These are phyloP conservation scores for Lomentospora prolificans DNA, from an alignment of 2,329 filamentous ascomycete genomes.

Conservation along the genomic window DNA sequence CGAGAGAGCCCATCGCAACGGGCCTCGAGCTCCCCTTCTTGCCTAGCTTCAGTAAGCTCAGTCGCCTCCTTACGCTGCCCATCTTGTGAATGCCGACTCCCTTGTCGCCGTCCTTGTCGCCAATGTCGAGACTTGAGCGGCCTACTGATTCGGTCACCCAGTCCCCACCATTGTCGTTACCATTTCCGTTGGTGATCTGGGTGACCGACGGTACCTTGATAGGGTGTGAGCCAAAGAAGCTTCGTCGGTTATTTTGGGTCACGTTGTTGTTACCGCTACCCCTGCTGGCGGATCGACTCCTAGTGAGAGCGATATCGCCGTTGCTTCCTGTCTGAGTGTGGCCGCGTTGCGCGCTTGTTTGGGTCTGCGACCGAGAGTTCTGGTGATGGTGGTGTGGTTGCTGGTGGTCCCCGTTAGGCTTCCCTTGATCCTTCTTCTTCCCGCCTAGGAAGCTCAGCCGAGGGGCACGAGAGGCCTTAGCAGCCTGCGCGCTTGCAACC, in stretches of 20 bases:
- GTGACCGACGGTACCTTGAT: neutral
- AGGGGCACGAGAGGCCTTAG: constrained; percentile 31
- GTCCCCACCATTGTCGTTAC: constrained; percentile 19
- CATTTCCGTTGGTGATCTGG: constrained; percentile 12
- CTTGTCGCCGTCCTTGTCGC: constrained; percentile 17
- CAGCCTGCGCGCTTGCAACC: constrained; percentile 30
- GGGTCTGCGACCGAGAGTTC: neutral
- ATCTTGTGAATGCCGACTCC: constrained; percentile 35
- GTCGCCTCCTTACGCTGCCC: constrained; percentile 63
- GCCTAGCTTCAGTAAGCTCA: constrained; percentile 68
- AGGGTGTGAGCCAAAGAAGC: constrained; percentile 10
- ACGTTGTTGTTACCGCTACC: neutral
- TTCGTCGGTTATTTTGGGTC: constrained; percentile 7
- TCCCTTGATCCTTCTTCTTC: constrained; percentile 31
- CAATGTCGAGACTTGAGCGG: constrained; percentile 1
- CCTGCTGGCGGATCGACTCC: neutral
- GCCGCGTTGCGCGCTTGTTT: neutral
- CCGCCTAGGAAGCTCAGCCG: constrained; percentile 49
- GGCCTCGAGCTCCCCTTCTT: constrained; percentile 54
- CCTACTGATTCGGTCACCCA: constrained; percentile 11
- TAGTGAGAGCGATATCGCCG: neutral
- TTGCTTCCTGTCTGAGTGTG: neutral
- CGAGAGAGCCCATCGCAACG: constrained; percentile 41
- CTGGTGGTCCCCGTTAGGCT: constrained; percentile 20
- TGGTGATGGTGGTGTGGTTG: constrained; percentile 13